Evolutionary conservation across 441 rosid genomes (phyloP), one percentile per base, ranked within the genome.

Genomic region (Pelargonium fulgidum): DNA sequence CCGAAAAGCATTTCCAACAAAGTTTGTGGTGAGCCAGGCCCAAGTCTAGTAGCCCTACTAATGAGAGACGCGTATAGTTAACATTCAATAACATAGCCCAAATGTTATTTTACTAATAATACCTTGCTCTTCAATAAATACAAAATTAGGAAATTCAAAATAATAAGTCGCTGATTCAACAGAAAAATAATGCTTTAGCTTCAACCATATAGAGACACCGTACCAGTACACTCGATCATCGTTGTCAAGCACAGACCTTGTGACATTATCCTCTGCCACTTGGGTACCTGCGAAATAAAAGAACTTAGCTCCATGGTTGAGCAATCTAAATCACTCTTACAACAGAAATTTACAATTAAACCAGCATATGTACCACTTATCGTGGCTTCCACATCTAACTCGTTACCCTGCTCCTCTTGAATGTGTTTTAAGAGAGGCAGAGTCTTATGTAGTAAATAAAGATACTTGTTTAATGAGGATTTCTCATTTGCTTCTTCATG

Each of bases 141-240:
- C 36, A 29, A 29, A 29, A 29, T 29, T 29, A 29, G 36, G 36
- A 29, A 3, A 3, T 29, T 29, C 5, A 29, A 29, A 29, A 29
- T 29, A 29, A 29, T 3, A 29, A 29, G 3, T 29, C 4, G 36
- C 36, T 29, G 36, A 29, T 29, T 3, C 36, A 29, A 29, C 36
- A 29, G 36, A 29, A 4, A 29, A 29, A 33, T 29, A 29, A 29
- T 29, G 36, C 36, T 33, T 33, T 33, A 33, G 39, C 39, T 33
- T 33, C 39, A 33, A 33, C 39, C 39, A 33, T 33, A 33, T 33
- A 33, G 39, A 33, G 39, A 33, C 5, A 33, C 39, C 39, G 59
- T 81, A 85, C 88, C 88, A 85, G 70, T 81, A 82, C 64, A 85
- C 77, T 71, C 88, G 81, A 79, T 85, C 88, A 19, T 81, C 86